These are phyloP conservation scores for Colletotrichum sublineola DNA, from an alignment of 2,329 filamentous ascomycete genomes.

Conservation along the genomic window DNA sequence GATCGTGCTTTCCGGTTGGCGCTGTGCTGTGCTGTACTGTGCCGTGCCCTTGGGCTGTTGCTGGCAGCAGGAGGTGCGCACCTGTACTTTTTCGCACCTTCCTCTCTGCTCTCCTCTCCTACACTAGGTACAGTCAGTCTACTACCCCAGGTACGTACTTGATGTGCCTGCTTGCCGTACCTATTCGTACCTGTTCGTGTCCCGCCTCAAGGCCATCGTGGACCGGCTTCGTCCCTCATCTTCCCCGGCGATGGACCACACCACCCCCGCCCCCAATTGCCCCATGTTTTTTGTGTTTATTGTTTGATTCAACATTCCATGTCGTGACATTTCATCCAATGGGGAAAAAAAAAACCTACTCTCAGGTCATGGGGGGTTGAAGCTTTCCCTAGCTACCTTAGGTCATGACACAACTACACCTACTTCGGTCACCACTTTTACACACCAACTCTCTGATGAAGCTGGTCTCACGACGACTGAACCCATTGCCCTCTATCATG, in stretches of 20 bases:
- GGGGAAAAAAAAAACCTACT: background rate
- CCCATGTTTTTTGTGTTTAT: constrained; percentile 26
- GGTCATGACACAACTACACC: constrained; percentile 11
- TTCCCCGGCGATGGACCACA: constrained; percentile 32
- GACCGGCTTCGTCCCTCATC: constrained; percentile 33
- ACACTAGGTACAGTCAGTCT: too few relatives aligned
- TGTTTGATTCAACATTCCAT: constrained; percentile 23
- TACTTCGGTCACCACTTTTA: background rate
- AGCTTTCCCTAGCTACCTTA: background rate
- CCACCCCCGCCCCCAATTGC: constrained; percentile 14
- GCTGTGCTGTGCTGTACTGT: background rate
- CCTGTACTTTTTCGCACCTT: constrained; percentile 9
- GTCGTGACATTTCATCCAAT: constrained; percentile 37
- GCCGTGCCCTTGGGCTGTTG: too few relatives aligned
- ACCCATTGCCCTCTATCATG: constrained; percentile 2
- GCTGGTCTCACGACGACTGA: constrained; percentile 20
- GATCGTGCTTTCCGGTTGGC: constrained; percentile 10
- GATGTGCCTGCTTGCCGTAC: too few relatives aligned
- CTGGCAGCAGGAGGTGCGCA: background rate
- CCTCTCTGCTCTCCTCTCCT: background rate
- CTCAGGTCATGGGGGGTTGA: constrained; percentile 4
- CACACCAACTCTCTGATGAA: constrained; percentile 7
- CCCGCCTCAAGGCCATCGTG: constrained; percentile 21
- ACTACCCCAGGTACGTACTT: too few relatives aligned
- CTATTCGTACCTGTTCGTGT: constrained; percentile 7